These are phyloP conservation scores for Trichosanthes truncata DNA, from an alignment of 306 rosid genomes.

Conservation along the genomic window DNA sequence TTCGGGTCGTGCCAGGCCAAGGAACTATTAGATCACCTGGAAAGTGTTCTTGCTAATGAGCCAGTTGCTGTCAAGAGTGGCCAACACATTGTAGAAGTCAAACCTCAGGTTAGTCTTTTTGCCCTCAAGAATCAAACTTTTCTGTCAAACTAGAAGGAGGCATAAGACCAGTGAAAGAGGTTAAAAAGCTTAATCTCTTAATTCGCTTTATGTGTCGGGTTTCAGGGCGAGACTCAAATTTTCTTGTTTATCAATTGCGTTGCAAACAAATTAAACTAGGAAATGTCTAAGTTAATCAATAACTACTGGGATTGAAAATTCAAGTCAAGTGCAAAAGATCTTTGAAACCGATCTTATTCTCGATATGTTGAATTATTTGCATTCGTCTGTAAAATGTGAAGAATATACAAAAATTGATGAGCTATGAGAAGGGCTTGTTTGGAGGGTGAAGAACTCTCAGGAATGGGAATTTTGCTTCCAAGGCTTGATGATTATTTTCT, in stretches of 20 bases:
- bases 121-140: background rate
- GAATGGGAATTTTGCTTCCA: background rate
- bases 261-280: background rate
- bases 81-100: conserved; percentile 72
- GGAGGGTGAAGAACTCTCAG: background rate
- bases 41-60: conserved; percentile 84
- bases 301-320: background rate
- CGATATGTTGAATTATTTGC: background rate
- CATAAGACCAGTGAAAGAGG: background rate
- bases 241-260: background rate
- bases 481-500: background rate
- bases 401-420: background rate
- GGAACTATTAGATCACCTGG: conserved; percentile 90
- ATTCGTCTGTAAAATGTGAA: background rate
- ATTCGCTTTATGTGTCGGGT: background rate
- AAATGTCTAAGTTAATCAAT: background rate
- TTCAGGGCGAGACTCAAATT: background rate
- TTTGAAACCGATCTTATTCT: background rate
- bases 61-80: conserved; percentile 89
- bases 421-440: background rate
- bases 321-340: background rate
- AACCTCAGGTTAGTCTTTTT: conserved; percentile 67
- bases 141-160: background rate
- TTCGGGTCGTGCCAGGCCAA: conserved; percentile 89
- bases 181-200: background rate